Conservation (phyloP, 2,329 filamentous ascomycete genomes). For the Arachnopeziza araneosa region DNA sequence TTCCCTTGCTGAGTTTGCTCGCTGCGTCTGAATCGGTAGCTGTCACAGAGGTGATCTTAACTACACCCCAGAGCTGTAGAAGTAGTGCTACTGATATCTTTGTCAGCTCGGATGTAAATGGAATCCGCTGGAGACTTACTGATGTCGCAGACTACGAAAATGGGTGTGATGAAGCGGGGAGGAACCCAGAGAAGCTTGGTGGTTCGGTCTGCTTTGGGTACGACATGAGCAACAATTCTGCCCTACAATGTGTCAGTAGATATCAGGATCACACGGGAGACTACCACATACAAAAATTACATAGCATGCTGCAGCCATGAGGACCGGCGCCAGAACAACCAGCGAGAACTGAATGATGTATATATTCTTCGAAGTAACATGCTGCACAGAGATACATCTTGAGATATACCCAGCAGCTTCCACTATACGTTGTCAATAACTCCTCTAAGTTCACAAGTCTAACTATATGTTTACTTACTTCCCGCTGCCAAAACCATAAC, state of each 20-base stretch:
- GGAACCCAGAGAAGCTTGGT: conserved; percentile 23
- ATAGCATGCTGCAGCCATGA: conserved; percentile 31
- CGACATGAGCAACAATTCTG: conserved; percentile 27
- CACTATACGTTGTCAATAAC: conserved; percentile 10
- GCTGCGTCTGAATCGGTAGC: conserved; percentile 28
- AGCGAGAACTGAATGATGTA: conserved; percentile 27
- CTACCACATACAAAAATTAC: conserved; percentile 25
- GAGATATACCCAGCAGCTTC: conserved; percentile 22
- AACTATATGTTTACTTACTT: conserved; percentile 26
- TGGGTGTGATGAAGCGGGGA: conserved; percentile 24
- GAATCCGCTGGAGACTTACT: conserved; percentile 4
- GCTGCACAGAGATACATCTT: conserved; percentile 14
- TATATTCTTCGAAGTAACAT: conserved; percentile 12
- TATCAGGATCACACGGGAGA: not conserved
- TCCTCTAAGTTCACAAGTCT: not conserved
- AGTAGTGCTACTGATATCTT: conserved; percentile 18
- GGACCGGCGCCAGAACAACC: conserved; percentile 29
- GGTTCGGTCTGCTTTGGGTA: conserved; percentile 19
- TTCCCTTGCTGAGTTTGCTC: conserved; percentile 30
- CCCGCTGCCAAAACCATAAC: conserved; percentile 30
- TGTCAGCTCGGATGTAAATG: not conserved
- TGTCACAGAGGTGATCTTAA: conserved; percentile 36
- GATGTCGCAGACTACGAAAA: conserved; percentile 26
- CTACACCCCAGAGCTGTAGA: conserved; percentile 22
- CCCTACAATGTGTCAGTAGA: conserved; percentile 13